A percentile compares a stretch with the other conserved stretches of the same genome.
phyloP scores from a whole-genome alignment of 73 alveolate species.

The Blepharisma stoltei region DNA sequence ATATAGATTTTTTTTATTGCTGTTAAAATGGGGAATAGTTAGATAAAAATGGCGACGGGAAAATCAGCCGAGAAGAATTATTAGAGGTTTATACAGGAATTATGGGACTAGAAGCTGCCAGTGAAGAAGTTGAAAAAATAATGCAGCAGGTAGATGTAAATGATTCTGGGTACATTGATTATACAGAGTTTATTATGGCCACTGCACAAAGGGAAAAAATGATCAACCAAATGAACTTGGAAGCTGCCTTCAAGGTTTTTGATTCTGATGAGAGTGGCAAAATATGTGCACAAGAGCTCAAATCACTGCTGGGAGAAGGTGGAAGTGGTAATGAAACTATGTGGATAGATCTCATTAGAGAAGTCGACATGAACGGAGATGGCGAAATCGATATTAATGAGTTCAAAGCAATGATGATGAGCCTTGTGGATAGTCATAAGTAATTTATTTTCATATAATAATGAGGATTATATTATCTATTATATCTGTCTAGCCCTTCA shows the following conservation, averaged over 20 bases:
- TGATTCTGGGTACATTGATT: slow-evolving; percentile 53
- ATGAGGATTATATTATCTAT: background rate
- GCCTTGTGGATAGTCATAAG: too few relatives aligned
- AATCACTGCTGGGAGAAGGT: slow-evolving; percentile 54
- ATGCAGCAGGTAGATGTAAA: slow-evolving; percentile 40
- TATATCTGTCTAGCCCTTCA: slow-evolving; percentile 6
- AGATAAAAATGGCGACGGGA: slow-evolving; percentile 71
- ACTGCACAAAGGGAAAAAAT: slow-evolving; percentile 39
- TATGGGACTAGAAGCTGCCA: slow-evolving; percentile 29
- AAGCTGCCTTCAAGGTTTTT: slow-evolving; percentile 45
- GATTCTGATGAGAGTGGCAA: slow-evolving; percentile 65
- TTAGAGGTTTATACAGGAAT: slow-evolving; percentile 44
- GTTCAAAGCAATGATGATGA: slow-evolving; percentile 55
- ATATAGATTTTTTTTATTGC: too few relatives aligned
- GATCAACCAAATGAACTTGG: slow-evolving; percentile 30
- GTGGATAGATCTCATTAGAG: slow-evolving; percentile 63
- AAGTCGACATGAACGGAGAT: slow-evolving; percentile 66
- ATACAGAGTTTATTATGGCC: slow-evolving; percentile 52
- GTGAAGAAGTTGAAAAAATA: slow-evolving; percentile 41
- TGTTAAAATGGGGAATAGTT: too few relatives aligned
- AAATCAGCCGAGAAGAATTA: slow-evolving; percentile 62
- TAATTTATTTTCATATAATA: too few relatives aligned
- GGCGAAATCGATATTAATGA: slow-evolving; percentile 69
- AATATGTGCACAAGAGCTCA: slow-evolving; percentile 54
- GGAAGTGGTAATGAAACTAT: slow-evolving; percentile 36